Base-by-base conservation (phyloP, 495 filamentous ascomycete species). In the Penicillium lagena region DNA sequence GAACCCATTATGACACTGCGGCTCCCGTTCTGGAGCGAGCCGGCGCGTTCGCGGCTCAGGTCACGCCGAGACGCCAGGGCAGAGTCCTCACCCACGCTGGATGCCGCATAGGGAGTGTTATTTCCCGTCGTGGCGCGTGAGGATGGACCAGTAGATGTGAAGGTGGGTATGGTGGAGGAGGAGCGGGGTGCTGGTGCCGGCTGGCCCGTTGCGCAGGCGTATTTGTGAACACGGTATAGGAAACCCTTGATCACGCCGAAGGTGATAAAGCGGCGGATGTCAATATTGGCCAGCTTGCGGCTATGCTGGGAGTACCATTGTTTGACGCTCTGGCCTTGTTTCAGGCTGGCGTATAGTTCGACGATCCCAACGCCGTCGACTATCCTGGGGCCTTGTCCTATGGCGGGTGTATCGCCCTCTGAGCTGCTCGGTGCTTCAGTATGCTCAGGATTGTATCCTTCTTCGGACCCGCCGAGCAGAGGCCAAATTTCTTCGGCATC, bases 171-270 rank as follows among this genome's bases (percentile, higher is more conserved):
- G 12, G 54, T 35, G 12, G 46, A 48, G 1, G 57, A 62, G 28
- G 59, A 58, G 27, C 62, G 63, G 2, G 60, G 30, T 9, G 56
- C 42, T 2, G 60, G 60, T 0, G 64, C 63, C 1, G 67, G 62
- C 27, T 64, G 52, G 0, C 71, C 65, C 0, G 81, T 80, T 9
- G 79, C 79, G 7, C 89, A 77, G 4, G 88, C 85, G 57, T 94
- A 93, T 58, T 90, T 90, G 67, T 97, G 90, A 29, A 96, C 85
- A 12, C 93, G 79, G 63, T 96, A 96, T n/a, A 98, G 55, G 49
- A 95, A 85, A 4, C 90, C 90, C 63, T 97, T 96, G 54, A 96
- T 93, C 12, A 97, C 78, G 37, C 94, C 93, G 62, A 96, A 97
- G 30, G 90, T 91, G 46, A 98, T 85, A 46, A 98, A 85, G 27